Evolutionary conservation across 2,329 filamentous ascomycete genomes (phyloP).

Genomic region (Calonectria pauciramosa): DNA sequence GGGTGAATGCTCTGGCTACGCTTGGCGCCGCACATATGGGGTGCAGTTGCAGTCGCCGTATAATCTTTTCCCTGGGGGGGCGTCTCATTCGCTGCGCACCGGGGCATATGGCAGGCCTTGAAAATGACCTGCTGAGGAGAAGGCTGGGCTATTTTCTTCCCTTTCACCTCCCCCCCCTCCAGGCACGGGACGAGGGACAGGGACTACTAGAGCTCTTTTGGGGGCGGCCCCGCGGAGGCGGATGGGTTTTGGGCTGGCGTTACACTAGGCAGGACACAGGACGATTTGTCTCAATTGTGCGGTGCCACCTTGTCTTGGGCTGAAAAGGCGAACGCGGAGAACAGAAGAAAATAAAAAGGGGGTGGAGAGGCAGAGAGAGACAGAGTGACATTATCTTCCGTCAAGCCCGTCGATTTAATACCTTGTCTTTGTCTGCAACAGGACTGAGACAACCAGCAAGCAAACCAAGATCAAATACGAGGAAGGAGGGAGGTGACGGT

Average conservation of each 20-base stretch:
- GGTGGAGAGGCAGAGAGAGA: background rate
- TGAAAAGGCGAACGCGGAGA: background rate
- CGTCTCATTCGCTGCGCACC: constrained; percentile 32
- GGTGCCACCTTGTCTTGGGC: background rate
- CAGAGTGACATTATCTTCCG: constrained; percentile 2
- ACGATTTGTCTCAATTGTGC: background rate
- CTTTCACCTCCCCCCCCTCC: background rate
- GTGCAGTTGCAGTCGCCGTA: background rate
- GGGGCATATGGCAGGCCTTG: constrained; percentile 21
- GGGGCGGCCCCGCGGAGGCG: background rate
- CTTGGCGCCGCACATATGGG: background rate
- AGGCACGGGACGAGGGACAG: background rate
- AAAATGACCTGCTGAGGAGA: constrained; percentile 13
- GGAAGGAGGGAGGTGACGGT: background rate
- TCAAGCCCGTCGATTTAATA: background rate
- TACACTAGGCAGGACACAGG: background rate
- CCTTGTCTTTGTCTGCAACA: background rate
- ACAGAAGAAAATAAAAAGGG: background rate
- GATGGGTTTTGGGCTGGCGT: background rate
- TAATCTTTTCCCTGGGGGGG: constrained; percentile 20
- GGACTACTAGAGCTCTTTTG: background rate
- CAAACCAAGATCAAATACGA: background rate
- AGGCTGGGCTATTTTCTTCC: background rate
- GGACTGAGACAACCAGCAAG: background rate
- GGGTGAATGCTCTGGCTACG: background rate